phyloP scores from a whole-genome alignment of 495 filamentous ascomycete species.

The Xylaria curta region DNA sequence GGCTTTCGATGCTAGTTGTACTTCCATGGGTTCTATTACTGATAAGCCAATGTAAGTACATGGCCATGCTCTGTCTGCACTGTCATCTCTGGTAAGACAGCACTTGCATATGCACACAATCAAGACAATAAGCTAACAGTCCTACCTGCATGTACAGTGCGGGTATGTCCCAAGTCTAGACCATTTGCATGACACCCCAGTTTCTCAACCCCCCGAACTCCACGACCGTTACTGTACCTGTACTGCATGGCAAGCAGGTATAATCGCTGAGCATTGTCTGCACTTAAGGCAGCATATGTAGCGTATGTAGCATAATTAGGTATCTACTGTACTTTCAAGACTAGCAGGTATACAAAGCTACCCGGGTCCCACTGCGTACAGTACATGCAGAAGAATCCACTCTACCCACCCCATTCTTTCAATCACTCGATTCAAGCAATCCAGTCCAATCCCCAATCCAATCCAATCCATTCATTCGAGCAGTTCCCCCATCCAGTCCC shows the following conservation, averaged over 20 bases:
- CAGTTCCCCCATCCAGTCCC: constrained; percentile 5
- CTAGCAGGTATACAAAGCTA: not conserved
- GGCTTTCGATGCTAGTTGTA: not conserved
- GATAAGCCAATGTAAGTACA: constrained; percentile 6
- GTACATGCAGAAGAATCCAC: constrained; percentile 13
- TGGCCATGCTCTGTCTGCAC: not conserved
- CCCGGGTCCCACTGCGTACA: not conserved
- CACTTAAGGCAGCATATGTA: no score
- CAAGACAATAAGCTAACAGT: constrained; percentile 1
- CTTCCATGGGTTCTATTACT: not conserved
- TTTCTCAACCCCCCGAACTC: not conserved
- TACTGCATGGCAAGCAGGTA: not conserved
- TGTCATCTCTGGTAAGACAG: not conserved
- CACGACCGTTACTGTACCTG: not conserved
- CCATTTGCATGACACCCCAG: not conserved
- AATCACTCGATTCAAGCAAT: constrained; percentile 15
- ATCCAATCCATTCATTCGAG: not conserved
- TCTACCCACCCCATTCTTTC: constrained; percentile 15
- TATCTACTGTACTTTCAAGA: not conserved
- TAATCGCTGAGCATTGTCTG: not conserved
- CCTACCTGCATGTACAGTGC: constrained; percentile 3
- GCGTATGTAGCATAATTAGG: no score
- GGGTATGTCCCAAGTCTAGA: not conserved
- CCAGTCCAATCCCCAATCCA: constrained; percentile 7
- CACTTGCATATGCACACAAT: constrained; percentile 5